Base-by-base conservation (phyloP, 2,329 filamentous ascomycete species). In the Epichloe hybrida region DNA sequence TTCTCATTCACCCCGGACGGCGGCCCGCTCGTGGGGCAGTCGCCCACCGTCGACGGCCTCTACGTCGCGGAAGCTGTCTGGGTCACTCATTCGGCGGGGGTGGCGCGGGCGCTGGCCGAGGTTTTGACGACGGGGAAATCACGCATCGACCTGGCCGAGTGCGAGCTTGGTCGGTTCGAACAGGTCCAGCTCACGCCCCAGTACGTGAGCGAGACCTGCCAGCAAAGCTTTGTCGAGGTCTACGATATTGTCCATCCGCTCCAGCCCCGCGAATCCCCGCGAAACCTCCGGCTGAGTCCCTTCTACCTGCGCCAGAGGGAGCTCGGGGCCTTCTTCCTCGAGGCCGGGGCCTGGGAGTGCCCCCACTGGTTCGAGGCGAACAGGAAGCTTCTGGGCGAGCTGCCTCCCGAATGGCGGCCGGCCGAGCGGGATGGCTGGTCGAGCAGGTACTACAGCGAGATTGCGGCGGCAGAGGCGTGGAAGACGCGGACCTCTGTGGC, bases 1-100 rank as follows among this genome's bases (percentile, higher is more conserved):
- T 79, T 83, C 62, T 83, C 80, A 0, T 83, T 83, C 58, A 83
- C 80, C 0, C 80, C 80, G 0, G 80, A 83, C 49, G 79, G 80
- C 1, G 78, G 77, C 0, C 75, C 80, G 0, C 68, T 83, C 0
- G 68, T 83, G 2, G 80, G 80, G 3, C 71, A 76, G 56, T 69
- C 77, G 0, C 78, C 80, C 6, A 72, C 71, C 13, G 62, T 83
- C 0, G 75, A 81, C 44, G 77, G 77, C 12, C 83, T 83, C 63
- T 82, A 72, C 56, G 77, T 83, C 1, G 80, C 80, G 0, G 80
- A 83, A 57, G 80, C 80, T 5, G 78, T 83, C 0, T 83, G 80
- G 80, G 80, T 83, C 1, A 83, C 80, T 17, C 80, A 83, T 55
- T 82, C 79, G 0, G 79, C 78, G 0, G 80, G 80, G 23, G 75